A percentile compares a stretch with the other conserved stretches of the same genome.
Conservation (phyloP, 2,329 filamentous ascomycete genomes). For the Arachnopeziza araneosa region DNA sequence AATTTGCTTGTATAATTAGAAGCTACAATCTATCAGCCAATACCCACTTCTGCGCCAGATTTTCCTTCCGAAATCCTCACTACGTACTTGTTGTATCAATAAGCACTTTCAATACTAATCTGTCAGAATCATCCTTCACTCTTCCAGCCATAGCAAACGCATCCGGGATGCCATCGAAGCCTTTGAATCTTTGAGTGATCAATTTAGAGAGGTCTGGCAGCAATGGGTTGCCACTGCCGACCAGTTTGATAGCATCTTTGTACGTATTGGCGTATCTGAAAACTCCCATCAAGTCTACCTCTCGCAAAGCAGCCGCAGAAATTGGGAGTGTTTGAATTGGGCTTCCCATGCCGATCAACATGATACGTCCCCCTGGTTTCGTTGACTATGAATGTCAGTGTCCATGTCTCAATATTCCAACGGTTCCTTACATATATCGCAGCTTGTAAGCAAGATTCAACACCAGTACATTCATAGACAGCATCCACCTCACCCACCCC, state of each 20-base stretch:
- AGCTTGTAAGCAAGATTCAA: constrained; percentile 50
- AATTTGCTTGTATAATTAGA: neutral
- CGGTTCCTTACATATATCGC: constrained; percentile 42
- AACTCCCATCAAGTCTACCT: constrained; percentile 70
- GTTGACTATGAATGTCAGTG: constrained; percentile 40
- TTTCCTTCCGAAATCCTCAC: neutral
- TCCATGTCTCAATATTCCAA: neutral
- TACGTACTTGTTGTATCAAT: constrained; percentile 20
- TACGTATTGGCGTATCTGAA: constrained; percentile 84
- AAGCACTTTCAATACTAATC: constrained; percentile 30
- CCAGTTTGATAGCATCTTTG: constrained; percentile 82
- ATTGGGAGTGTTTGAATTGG: constrained; percentile 70
- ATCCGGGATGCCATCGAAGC: constrained; percentile 75
- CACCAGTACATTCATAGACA: constrained; percentile 57
- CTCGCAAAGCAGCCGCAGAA: constrained; percentile 66
- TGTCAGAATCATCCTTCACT: constrained; percentile 30
- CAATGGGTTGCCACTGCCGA: constrained; percentile 60
- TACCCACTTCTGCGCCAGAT: neutral
- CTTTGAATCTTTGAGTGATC: constrained; percentile 76
- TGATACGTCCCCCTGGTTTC: constrained; percentile 61
- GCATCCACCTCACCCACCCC: constrained; percentile 52
- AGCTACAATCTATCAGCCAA: neutral
- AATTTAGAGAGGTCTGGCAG: constrained; percentile 73
- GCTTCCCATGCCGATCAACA: constrained; percentile 75
- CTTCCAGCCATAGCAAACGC: constrained; percentile 86